Base-by-base conservation (phyloP, 2,329 filamentous ascomycete genomes). In the Pestalotiopsis sp. region DNA sequence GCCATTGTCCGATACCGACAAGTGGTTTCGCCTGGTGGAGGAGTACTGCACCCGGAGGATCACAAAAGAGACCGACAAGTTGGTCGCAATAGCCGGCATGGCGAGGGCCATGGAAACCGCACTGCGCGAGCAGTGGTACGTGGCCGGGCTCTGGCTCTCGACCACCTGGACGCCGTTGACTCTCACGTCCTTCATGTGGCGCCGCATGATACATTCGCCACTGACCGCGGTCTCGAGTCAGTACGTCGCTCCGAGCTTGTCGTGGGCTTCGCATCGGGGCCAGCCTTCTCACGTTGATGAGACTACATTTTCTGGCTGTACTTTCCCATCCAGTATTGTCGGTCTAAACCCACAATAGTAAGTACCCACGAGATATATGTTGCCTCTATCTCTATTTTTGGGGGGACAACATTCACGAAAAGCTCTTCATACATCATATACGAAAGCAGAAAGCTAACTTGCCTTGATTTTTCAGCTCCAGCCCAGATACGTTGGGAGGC, bases 171-270 rank as follows among this genome's bases (percentile, higher is more conserved):
- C 36, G 17, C 36, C 23, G 1, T 23, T 68, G 6, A 23, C 13
- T 25, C 61, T 38, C 4, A 57, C 38, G 31, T 27, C 61, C 1
- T 38, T 68, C 9, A 23, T 68, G 52, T 68, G 67, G 67, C 25
- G 56, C 9, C 56, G 67, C 4, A 49, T 13, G 17, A 39, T 25
- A 1, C 7, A 52, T 6, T 45, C n/a, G 14, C n/a, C 27, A 20
- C 4, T 41, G 27, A 31, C 31, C 7, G 39, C n/a, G 3, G 14
- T 68, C 6, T 45, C 59, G 14, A 23, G n/a, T 13, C 36, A 20
- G 4, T 68, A 62, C 41, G 62, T 57, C 3, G 63, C 61, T 4
- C 67, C 67, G 13, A 66, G 17, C 17, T 68, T 61, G 23, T 68
- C 67, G 13, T 68, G 67, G 67, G 67, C 63, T 6, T 68, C 67